Conservation (phyloP, 345 rosid genomes). For the Mallotus nudiflorus region DNA sequence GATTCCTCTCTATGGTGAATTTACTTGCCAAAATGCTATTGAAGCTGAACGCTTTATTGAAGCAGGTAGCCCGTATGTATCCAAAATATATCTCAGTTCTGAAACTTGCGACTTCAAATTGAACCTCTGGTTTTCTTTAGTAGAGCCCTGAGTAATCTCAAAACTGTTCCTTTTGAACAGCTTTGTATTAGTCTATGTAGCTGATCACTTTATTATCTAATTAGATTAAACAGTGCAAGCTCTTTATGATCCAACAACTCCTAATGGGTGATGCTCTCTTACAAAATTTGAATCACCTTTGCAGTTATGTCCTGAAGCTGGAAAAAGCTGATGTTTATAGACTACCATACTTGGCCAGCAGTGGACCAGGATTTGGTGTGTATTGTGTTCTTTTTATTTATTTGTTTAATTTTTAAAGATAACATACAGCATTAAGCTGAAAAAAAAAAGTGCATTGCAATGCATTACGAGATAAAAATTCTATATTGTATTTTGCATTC, state of each 20-base stretch:
- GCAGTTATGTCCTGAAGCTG: conserved; percentile 83
- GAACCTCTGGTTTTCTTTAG: background rate
- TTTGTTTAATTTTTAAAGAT: no score
- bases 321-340: conserved; percentile 98
- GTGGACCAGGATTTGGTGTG: conserved; percentile 95
- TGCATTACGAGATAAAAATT: no score
- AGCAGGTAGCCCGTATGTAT: conserved; percentile 99
- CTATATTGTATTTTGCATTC: no score
- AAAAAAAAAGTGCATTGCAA: no score
- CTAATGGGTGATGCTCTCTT: conserved; percentile 5
- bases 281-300: conserved; percentile 13
- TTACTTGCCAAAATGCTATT: conserved; percentile 87
- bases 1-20: conserved; percentile 86
- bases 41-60: conserved; percentile 93
- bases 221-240: background rate
- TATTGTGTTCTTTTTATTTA: conserved; percentile 13
- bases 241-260: background rate
- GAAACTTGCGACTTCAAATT: background rate
- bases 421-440: no score
- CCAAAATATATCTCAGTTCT: conserved; percentile 25
- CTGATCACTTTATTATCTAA: background rate
- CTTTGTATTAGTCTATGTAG: no score
- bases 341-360: conserved; percentile 79
- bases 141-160: no score
- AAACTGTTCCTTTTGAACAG: no score